Conservation (phyloP, 192 early-diverging fungal genomes). For the Chytriomyces hyalinus region DNA sequence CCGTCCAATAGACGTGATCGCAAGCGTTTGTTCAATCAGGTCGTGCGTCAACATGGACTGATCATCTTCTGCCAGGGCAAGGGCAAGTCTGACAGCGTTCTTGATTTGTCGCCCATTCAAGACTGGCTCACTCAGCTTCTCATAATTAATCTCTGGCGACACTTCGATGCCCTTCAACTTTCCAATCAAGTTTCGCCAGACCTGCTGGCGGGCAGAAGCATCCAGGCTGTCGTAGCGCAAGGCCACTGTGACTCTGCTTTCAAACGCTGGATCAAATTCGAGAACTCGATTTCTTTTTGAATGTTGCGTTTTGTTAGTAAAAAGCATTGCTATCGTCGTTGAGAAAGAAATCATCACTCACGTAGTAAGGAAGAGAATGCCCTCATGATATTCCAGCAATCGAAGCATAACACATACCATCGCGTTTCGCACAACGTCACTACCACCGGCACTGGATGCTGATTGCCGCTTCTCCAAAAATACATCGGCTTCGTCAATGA, state of each 20-base stretch:
- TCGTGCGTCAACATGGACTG: conserved; percentile 37
- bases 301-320: no score
- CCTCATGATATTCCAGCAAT: conserved; percentile 65
- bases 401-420: conserved; percentile 65
- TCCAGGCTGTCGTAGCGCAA: conserved; percentile 55
- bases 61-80: conserved; percentile 47
- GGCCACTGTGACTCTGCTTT: conserved; percentile 58
- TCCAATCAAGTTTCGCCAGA: conserved; percentile 59
- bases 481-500: conserved; percentile 67
- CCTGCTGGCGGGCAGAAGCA: conserved; percentile 44
- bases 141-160: conserved; percentile 33
- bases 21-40: conserved; percentile 52
- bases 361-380: conserved; percentile 69
- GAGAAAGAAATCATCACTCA: no score
- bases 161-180: conserved; percentile 33
- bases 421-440: conserved; percentile 61
- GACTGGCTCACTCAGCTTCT: conserved; percentile 30
- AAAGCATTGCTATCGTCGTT: no score
- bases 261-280: conserved; percentile 65
- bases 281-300: conserved; percentile 49
- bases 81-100: conserved; percentile 49
- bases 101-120: conserved; percentile 58
- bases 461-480: conserved; percentile 60
- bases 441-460: background rate
- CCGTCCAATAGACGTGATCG: conserved; percentile 45